Evolutionary conservation across 1,284 basidiomycete genomes (phyloP).

Genomic region (Sporisorium graminicola): DNA sequence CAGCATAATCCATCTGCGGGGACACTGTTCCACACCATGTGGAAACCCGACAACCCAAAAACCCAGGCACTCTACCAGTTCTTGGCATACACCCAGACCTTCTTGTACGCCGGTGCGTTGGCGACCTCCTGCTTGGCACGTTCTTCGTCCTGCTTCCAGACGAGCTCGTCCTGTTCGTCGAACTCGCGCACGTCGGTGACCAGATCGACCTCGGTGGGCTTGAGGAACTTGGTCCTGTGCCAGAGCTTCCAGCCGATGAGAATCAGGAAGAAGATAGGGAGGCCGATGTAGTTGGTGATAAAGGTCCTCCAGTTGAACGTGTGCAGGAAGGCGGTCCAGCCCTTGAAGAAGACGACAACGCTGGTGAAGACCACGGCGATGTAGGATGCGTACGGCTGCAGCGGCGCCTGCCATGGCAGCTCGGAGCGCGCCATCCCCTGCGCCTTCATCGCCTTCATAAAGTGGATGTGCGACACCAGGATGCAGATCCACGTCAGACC

Average conservation of each 20-base stretch:
- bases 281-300: conserved; percentile 72
- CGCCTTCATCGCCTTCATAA: conserved; percentile 79
- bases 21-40: no score
- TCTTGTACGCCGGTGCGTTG: conserved; percentile 27
- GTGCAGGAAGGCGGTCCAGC: conserved; percentile 74
- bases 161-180: conserved; percentile 41
- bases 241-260: conserved; percentile 61
- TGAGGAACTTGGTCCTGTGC: conserved; percentile 47
- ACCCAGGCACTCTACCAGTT: conserved; percentile 32
- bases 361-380: conserved; percentile 74
- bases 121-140: conserved; percentile 10
- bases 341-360: conserved; percentile 78
- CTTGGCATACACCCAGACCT: conserved; percentile 46
- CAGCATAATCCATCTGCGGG: not conserved
- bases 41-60: not conserved
- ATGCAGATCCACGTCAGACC: conserved; percentile 75
- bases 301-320: conserved; percentile 79
- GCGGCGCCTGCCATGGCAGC: conserved; percentile 73
- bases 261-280: conserved; percentile 57
- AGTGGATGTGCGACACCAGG: conserved; percentile 81
- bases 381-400: conserved; percentile 73
- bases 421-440: conserved; percentile 79
- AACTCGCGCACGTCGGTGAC: conserved; percentile 52
- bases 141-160: conserved; percentile 54
- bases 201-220: conserved; percentile 58